Evolutionary conservation across 2,329 filamentous ascomycete species (phyloP).

Genomic region (Sphaerostilbella broomeana): DNA sequence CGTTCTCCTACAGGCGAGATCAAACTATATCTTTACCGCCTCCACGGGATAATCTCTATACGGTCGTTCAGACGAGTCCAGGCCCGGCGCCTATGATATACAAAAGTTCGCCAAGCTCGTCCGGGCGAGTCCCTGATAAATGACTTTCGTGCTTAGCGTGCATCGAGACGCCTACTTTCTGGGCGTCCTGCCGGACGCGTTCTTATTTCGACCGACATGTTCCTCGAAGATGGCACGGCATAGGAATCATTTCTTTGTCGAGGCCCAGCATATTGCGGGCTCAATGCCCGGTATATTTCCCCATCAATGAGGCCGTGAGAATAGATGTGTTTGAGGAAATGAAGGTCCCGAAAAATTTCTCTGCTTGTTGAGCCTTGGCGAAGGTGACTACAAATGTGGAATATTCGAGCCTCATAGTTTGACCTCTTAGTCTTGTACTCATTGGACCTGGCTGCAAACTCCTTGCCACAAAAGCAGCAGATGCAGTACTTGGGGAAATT

Average conservation of each 20-base stretch:
- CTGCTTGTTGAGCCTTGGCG: conserved; percentile 17
- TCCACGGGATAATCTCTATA: too few relatives aligned
- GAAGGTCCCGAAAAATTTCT: conserved; percentile 34
- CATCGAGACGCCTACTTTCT: background rate
- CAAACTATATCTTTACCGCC: too few relatives aligned
- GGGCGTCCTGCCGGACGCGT: background rate
- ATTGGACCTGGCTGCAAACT: conserved; percentile 23
- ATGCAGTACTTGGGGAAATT: conserved; percentile 29
- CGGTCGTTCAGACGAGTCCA: too few relatives aligned
- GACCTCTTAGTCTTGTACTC: conserved; percentile 9
- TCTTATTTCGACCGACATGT: background rate
- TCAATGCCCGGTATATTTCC: conserved; percentile 16
- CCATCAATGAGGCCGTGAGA: conserved; percentile 22
- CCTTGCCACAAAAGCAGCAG: conserved; percentile 46
- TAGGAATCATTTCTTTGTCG: conserved; percentile 10
- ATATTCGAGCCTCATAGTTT: conserved; percentile 37
- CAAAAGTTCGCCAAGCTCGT: too few relatives aligned
- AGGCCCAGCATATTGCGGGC: conserved; percentile 8
- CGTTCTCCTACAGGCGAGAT: too few relatives aligned
- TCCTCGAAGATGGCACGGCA: background rate
- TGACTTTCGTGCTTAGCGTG: too few relatives aligned
- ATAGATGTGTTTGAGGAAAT: conserved; percentile 33
- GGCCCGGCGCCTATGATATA: too few relatives aligned
- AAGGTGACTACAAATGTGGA: conserved; percentile 44
- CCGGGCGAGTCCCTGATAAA: too few relatives aligned